Evolutionary conservation across 257 asterid genomes (phyloP).

Genomic region (Parsonsia alboflavescens): DNA sequence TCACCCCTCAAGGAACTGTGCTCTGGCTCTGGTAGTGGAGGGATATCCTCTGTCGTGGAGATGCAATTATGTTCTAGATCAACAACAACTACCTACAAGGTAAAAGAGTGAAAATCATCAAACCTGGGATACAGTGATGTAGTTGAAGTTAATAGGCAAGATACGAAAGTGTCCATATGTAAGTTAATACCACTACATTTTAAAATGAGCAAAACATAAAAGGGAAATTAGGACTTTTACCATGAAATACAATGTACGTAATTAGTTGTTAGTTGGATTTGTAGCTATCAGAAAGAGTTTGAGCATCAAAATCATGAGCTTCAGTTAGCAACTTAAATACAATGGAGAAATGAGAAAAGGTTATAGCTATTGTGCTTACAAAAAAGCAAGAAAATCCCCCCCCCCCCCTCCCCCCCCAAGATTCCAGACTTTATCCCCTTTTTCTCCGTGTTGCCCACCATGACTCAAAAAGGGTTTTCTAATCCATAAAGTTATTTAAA

Average conservation of each 20-base stretch:
- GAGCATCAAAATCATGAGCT: not conserved
- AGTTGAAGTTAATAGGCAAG: conserved; percentile 4
- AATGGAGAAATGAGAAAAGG: not conserved
- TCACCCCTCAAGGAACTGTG: conserved; percentile 71
- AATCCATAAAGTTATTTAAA: not conserved
- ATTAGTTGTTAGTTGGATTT: not conserved
- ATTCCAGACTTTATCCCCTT: not conserved
- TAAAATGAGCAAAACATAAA: not conserved
- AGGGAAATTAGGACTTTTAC: not conserved
- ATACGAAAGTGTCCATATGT: not conserved
- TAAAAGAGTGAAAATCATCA: conserved; percentile 17
- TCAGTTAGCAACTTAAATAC: not conserved
- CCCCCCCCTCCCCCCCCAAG: not conserved
- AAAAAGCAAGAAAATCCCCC: not conserved
- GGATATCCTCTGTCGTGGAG: conserved; percentile 90
- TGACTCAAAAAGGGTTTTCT: not conserved
- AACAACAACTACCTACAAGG: conserved; percentile 85
- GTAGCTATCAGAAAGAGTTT: not conserved
- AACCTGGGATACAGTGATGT: conserved; percentile 1
- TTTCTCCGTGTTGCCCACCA: not conserved
- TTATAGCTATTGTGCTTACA: not conserved
- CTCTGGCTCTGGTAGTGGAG: conserved; percentile 93
- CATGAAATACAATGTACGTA: not conserved
- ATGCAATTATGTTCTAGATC: conserved; percentile 89
- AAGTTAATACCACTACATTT: conserved; percentile 2